These are phyloP conservation scores for Pichia cephalocereana DNA, from an alignment of 805 yeast species.

Conservation along the genomic window DNA sequence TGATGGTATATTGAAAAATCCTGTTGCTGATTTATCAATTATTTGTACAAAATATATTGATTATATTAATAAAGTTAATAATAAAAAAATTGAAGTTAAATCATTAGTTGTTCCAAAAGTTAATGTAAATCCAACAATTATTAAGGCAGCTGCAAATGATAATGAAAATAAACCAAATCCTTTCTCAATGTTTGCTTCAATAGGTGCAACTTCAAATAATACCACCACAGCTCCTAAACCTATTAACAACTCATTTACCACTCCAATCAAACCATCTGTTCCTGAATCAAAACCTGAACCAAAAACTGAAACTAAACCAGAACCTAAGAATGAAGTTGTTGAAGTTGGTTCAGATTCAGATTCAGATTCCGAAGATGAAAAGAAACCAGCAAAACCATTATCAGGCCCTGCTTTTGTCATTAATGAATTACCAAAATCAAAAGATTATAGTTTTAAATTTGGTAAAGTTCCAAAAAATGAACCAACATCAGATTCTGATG, in stretches of 20 bases:
- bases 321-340: not conserved
- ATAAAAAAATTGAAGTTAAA: conserved; percentile 18
- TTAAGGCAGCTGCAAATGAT: not conserved
- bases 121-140: conserved; percentile 11
- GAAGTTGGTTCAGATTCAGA: conserved; percentile 12
- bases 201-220: not conserved
- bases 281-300: not conserved
- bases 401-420: conserved; percentile 63
- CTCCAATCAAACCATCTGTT: conserved; percentile 1
- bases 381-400: conserved; percentile 39
- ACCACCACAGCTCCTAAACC: not conserved
- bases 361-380: conserved; percentile 31
- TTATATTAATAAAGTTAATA: conserved; percentile 36
- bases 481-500: conserved; percentile 39
- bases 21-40: conserved; percentile 47
- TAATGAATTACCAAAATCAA: conserved; percentile 37
- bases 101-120: conserved; percentile 18
- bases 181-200: conserved; percentile 7
- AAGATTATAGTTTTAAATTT: conserved; percentile 43
- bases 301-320: too few species aligned
- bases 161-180: conserved; percentile 8
- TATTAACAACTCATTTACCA: not conserved
- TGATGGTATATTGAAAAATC: conserved; percentile 31
- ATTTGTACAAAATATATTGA: conserved; percentile 50
- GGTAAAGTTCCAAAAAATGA: conserved; percentile 27